Evolutionary conservation across 2,329 filamentous ascomycete genomes (phyloP).

Genomic region (Lachnellula subtilissima): DNA sequence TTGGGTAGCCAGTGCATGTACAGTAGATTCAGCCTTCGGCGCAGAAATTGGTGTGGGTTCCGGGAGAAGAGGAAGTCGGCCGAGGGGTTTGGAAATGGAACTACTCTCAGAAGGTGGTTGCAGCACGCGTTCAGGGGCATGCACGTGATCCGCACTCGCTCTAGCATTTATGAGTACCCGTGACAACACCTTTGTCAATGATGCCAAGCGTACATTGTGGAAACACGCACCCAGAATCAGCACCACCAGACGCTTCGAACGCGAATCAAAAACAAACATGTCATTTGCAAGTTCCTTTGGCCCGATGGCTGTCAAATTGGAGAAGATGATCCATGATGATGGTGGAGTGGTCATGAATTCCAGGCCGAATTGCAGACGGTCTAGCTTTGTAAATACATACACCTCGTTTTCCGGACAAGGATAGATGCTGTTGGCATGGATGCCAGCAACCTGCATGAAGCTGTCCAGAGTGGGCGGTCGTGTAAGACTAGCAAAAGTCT

Average conservation of each 20-base stretch:
- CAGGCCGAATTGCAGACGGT: background rate
- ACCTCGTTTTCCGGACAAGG: background rate
- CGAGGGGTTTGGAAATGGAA: background rate
- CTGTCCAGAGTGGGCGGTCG: slow-evolving; percentile 22
- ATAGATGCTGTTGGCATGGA: slow-evolving; percentile 5
- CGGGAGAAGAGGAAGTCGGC: background rate
- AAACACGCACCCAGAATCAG: background rate
- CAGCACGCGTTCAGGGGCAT: background rate
- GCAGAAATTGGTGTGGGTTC: background rate
- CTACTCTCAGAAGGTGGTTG: background rate
- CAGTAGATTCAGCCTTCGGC: background rate
- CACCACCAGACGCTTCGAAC: background rate
- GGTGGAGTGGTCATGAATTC: background rate
- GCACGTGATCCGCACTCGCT: background rate
- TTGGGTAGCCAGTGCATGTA: background rate
- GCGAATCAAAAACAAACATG: slow-evolving; percentile 5
- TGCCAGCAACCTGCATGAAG: slow-evolving; percentile 34
- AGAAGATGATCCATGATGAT: slow-evolving; percentile 4
- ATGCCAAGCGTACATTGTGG: background rate
- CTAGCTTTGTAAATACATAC: background rate
- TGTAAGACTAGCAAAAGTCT: background rate
- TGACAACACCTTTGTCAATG: background rate
- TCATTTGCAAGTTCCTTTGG: background rate
- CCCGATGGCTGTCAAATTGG: background rate
- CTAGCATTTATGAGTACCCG: background rate